Evolutionary conservation across 805 yeast species (phyloP), one percentile per base, ranked within the genome.

Genomic region (Suhomyces emberorum): DNA sequence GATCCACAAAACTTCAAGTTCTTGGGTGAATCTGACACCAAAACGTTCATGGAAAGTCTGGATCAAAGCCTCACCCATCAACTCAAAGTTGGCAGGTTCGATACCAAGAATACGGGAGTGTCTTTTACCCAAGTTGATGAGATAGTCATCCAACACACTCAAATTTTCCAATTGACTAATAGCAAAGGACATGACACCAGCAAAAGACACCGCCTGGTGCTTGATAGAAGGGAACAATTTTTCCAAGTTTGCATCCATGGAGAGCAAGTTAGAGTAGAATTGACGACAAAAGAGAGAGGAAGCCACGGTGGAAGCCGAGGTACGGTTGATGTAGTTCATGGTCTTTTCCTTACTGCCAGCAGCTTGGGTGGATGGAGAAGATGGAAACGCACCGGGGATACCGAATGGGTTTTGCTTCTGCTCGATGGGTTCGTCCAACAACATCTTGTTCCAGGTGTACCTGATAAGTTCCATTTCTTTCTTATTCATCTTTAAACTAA

Each of bases 151-250:
- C 47, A 85, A 60, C 5, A 60, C 57, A 3, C 70, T 52, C 35
- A 85, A 63, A 44, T 79, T 70, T 36, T 83, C 88, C 35, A 86
- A 63, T 46, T 77, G 78, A 19, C 72, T 59, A 41, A 86, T 76
- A 2, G 89, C 83, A 28, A 78, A 70, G 19, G 84, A 74, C 48
- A 87, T 57, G 14, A 86, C 86, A 4, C 89, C 88, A 0, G 91
- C 88, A 64, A 86, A 81, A 6, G 89, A 75, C 11, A 78, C 75
- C 1, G 93, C 88, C 60, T 87, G 95, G 53, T 83, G 88, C 43
- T 74, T 74, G 44, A 85, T 77, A 4, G 85, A 77, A 0, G 95
- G 95, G 55, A 83, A 84, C 52, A 79, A 54, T 26, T 64, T 69
- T 46, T 81, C 87, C 42, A 87, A 65, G 10, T 63, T 63, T 0